A percentile compares a stretch with the other conserved stretches of the same genome.
Evolutionary conservation across 1,284 basidiomycete genomes (phyloP).

Genomic region (Puccinia coronata): DNA sequence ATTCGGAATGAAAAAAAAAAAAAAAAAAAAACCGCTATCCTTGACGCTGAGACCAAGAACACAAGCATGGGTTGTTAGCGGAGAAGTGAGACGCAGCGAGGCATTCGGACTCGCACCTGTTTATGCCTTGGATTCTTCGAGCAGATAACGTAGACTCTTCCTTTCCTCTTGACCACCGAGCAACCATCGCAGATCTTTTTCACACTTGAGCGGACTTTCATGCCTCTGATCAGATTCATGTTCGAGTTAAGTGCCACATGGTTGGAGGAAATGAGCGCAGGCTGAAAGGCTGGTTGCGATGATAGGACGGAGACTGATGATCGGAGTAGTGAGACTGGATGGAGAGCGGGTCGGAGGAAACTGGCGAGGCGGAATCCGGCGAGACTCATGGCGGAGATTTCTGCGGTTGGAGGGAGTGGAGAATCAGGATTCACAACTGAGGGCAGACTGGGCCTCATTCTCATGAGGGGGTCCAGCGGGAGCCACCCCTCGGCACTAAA

Average conservation of each 20-base stretch:
- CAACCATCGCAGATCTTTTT: constrained; percentile 57
- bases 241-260: not conserved
- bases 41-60: too few species aligned
- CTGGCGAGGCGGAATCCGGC: constrained; percentile 10
- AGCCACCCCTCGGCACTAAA: too few species aligned
- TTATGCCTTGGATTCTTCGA: constrained; percentile 95
- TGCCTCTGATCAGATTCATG: constrained; percentile 19
- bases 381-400: not conserved
- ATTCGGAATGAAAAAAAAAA: too few species aligned
- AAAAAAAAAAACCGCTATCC: too few species aligned
- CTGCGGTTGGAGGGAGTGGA: not conserved
- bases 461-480: too few species aligned
- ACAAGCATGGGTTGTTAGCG: too few species aligned
- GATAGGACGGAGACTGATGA: constrained; percentile 15
- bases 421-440: too few species aligned
- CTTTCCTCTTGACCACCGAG: constrained; percentile 67
- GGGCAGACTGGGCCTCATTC: too few species aligned
- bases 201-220: constrained; percentile 49
- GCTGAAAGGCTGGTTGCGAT: not conserved
- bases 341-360: constrained; percentile 10
- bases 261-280: not conserved
- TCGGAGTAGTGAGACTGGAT: constrained; percentile 3
- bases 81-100: too few species aligned
- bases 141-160: constrained; percentile 89
- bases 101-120: too few species aligned